A percentile compares a stretch with the other conserved stretches of the same genome.
Conservation (phyloP, 768 basidiomycete genomes). For the Leccinum uliginosum region DNA sequence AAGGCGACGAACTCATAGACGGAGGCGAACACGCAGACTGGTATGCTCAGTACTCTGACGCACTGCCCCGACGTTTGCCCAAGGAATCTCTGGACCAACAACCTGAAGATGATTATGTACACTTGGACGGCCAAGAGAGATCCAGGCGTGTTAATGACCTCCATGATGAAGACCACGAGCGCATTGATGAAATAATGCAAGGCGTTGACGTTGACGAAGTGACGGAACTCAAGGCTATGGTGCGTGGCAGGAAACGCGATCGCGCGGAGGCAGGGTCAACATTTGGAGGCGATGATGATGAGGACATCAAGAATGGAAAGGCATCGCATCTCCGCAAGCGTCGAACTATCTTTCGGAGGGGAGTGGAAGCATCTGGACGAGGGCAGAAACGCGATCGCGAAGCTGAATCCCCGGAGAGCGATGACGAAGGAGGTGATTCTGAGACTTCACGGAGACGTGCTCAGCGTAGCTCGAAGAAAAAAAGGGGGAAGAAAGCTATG, state of each 20-base stretch:
- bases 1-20: slow-evolving; percentile 44
- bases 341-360: slow-evolving; percentile 50
- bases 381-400: slow-evolving; percentile 70
- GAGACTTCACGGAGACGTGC: slow-evolving; percentile 8
- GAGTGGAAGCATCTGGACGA: slow-evolving; percentile 43
- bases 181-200: slow-evolving; percentile 32
- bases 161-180: slow-evolving; percentile 46
- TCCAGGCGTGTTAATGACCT: slow-evolving; percentile 30
- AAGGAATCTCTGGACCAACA: slow-evolving; percentile 46
- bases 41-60: slow-evolving; percentile 31
- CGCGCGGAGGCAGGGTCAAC: slow-evolving; percentile 69
- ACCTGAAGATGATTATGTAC: slow-evolving; percentile 39
- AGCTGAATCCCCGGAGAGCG: slow-evolving; percentile 39
- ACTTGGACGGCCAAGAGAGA: slow-evolving; percentile 43
- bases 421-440: slow-evolving; percentile 14
- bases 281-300: slow-evolving; percentile 56
- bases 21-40: slow-evolving; percentile 45
- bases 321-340: slow-evolving; percentile 51
- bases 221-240: slow-evolving; percentile 33
- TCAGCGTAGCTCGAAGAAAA: slow-evolving; percentile 39
- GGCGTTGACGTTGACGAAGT: slow-evolving; percentile 42
- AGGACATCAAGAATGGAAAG: slow-evolving; percentile 38
- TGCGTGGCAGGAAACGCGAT: slow-evolving; percentile 68
- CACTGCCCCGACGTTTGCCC: slow-evolving; percentile 36
- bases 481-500: slow-evolving; percentile 45